phyloP scores from a whole-genome alignment of 257 asterid genomes.

The Nicotiana otophora region DNA sequence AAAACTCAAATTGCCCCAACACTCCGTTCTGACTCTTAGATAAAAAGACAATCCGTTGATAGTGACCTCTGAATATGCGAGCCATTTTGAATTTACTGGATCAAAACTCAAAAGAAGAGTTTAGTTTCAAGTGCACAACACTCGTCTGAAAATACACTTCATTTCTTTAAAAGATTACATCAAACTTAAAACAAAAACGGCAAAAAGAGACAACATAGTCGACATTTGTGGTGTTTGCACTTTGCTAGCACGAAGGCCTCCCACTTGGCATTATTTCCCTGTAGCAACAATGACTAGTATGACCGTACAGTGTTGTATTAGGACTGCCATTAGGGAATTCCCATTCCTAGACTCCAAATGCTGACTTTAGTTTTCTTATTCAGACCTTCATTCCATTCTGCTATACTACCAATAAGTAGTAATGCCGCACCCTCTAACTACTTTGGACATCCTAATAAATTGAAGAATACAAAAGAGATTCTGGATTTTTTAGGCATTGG shows the following conservation, averaged over 20 bases:
- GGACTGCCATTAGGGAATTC: slow-evolving; percentile 9
- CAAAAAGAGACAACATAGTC: background rate
- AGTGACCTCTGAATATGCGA: background rate
- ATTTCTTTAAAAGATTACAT: background rate
- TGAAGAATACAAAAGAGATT: too few relatives aligned
- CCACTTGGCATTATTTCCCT: slow-evolving; percentile 1
- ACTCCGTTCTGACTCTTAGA: background rate
- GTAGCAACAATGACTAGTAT: slow-evolving; percentile 14
- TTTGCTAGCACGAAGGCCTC: background rate
- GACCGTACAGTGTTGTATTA: slow-evolving; percentile 10
- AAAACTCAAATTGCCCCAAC: background rate
- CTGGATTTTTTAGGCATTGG: too few relatives aligned
- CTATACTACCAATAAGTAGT: background rate
- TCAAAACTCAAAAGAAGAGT: background rate
- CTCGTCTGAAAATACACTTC: background rate
- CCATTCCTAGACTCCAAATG: background rate
- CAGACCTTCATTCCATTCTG: background rate
- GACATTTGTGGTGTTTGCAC: background rate
- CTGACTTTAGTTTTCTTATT: background rate
- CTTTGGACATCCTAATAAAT: too few relatives aligned
- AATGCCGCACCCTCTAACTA: background rate
- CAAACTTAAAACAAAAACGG: background rate
- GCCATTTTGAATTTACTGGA: background rate
- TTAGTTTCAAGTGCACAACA: background rate
- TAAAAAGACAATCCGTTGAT: background rate